Base-by-base conservation (phyloP, 2,329 filamentous ascomycete genomes). In the Fusarium dimerum region DNA sequence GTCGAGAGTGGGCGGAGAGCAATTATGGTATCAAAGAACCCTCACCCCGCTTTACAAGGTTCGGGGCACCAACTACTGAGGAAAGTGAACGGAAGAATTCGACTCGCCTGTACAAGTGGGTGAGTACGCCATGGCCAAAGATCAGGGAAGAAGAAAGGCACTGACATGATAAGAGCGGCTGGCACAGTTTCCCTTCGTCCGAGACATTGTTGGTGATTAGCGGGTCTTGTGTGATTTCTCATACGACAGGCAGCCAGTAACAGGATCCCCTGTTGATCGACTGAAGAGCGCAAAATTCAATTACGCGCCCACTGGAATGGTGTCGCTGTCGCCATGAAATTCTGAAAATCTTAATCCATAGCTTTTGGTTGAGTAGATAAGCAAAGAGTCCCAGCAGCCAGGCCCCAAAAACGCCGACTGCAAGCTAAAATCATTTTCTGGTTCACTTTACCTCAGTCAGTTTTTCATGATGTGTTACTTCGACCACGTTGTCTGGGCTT, bases 391-490 rank as follows among this genome's bases (percentile, higher is more conserved):
- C 40, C 8, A 42, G 40, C 40, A 42, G 10, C 40, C 16, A 42
- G 40, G 20, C 7, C 40, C 26, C 40, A 42, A 42, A 42, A 42
- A 42, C 40, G 6, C 16, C 40, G 10, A 42, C 26, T 42, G 17
- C 16, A 42, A 26, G 40, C 40, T 42, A 12, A 42, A 42, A 42
- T 42, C 40, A 20, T 42, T 26, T 42, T 26, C 20, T 26, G 20
- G 20, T 26, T 26, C 20, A 44, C 42, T 29, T 29, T 6, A 29
- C 17, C 32, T 40, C 12, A 26, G 18, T 10, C 20, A 26, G 20
- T 26, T 26, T 26, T 26, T 26, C 20, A 26, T 26, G 20, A 62
- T 62, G 49, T 62, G 55, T 45, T 62, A 53, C 50, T 62, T 52
- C 44, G 50, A 62, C 38, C 52, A 51, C 41, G 42, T 48, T 43